phyloP scores from a whole-genome alignment of 2,329 filamentous ascomycete species.

The Neocucurbitaria cava region DNA sequence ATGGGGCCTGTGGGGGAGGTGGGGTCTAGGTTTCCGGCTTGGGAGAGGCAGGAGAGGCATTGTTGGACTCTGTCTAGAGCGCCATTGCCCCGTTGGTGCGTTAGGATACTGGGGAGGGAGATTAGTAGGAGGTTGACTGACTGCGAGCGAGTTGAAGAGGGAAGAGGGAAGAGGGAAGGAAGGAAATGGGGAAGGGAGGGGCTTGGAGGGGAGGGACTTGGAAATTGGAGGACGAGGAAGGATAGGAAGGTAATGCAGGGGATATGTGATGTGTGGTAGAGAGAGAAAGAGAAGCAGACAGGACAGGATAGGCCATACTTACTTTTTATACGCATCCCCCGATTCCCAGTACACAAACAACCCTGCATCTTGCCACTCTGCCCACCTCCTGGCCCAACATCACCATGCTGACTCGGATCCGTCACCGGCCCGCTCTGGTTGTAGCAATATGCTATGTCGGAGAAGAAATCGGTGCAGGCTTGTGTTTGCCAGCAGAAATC shows the following conservation, averaged over 20 bases:
- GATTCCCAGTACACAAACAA: background rate
- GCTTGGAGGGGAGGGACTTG: background rate
- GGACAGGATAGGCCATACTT: too few species aligned
- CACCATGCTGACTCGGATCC: background rate
- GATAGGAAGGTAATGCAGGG: too few species aligned
- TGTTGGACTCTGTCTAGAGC: background rate
- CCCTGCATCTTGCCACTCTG: background rate
- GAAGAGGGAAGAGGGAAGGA: too few species aligned
- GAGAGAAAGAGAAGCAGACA: too few species aligned
- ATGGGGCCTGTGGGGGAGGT: background rate
- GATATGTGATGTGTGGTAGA: too few species aligned
- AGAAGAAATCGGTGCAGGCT: background rate
- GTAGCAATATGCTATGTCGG: background rate
- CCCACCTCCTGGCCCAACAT: background rate
- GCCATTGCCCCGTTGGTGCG: background rate
- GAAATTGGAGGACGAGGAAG: too few species aligned
- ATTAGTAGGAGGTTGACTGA: background rate
- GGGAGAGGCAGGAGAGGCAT: constrained; percentile 8
- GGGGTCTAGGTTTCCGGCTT: background rate
- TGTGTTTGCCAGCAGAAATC: background rate
- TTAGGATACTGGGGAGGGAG: background rate
- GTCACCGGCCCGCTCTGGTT: background rate
- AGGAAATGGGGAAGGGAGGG: background rate
- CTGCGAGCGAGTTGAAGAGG: too few species aligned
- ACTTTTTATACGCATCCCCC: background rate